These are phyloP conservation scores for Pythium scleroteichum DNA, from an alignment of 352 stramenopile genomes.

Conservation along the genomic window DNA sequence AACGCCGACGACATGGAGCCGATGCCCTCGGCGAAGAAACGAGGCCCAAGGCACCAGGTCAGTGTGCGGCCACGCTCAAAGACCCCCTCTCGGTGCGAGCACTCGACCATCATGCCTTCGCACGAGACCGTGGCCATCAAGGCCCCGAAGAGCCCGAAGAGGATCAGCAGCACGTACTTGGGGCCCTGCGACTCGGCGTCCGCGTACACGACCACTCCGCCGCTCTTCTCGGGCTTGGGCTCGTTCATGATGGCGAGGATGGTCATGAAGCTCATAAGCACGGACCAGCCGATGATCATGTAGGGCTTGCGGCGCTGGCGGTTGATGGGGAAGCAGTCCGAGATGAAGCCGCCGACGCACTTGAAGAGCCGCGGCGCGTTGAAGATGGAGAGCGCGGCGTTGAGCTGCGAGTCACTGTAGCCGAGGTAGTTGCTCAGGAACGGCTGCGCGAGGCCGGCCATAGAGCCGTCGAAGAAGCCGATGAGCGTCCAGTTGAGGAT, in stretches of 20 bases:
- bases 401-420: conserved; percentile 6
- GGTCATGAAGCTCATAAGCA: conserved; percentile 16
- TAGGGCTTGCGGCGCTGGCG: conserved; percentile 33
- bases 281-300: conserved; percentile 28
- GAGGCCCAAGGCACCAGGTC: conserved; percentile 5
- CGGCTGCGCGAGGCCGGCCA: conserved; percentile 15
- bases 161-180: conserved; percentile 7
- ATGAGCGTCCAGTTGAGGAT: conserved; percentile 28
- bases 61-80: conserved; percentile 17
- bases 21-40: conserved; percentile 10
- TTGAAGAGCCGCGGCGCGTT: conserved; percentile 23
- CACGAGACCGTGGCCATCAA: conserved; percentile 4
- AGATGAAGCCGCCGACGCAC: conserved; percentile 31
- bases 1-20: conserved; percentile 2
- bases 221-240: background rate
- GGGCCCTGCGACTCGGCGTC: background rate
- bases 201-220: background rate
- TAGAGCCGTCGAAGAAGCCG: conserved; percentile 28
- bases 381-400: conserved; percentile 7
- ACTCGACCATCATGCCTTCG: conserved; percentile 26
- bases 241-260: conserved; percentile 18
- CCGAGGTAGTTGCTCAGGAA: conserved; percentile 29
- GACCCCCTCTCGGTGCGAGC: conserved; percentile 19
- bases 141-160: conserved; percentile 5
- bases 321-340: conserved; percentile 27